Evolutionary conservation across 176 grass and related monocot species (phyloP), one percentile per base, ranked within the genome.

Genomic region (Triticum dicoccoides): DNA sequence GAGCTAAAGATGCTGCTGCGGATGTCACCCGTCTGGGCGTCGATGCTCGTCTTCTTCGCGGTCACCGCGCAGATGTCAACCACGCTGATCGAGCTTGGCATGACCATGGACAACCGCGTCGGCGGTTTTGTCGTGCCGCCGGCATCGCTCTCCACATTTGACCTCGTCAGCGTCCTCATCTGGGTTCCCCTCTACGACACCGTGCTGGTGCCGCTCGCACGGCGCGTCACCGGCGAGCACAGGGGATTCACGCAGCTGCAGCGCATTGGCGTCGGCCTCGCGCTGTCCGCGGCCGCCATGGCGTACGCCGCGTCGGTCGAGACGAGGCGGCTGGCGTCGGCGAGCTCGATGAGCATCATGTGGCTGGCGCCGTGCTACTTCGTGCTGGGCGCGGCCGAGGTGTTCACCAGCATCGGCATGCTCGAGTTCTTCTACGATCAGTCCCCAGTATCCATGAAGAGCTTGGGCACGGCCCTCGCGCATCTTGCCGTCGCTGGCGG

Each of bases 391-490:
- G 75, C 74, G 38, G 89, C 67, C 3, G 66, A 90, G 23, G 85
- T 87, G 15, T 90, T 90, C 72, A 45, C 84, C 0, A 41, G 11
- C 56, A 78, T 90, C 6, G 80, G 85, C 23, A 42, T 69, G 32
- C 52, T 87, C 7, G 89, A 90, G 56, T 90, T 90, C 69, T 90
- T 80, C 84, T 90, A 90, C 34, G 65, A 87, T 7, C 56, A 87
- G 73, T 79, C 89, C 34, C 84, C 89, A 0, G 75, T 21, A 2
- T 79, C 80, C 38, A 90, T 90, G 89, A 83, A 85, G 69, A 86
- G 89, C 85, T 30, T 90, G 0, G 69, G 89, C 23, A 65, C 8
- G 21, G 89, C 89, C 0, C 4, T 90, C 5, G 83, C 42, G 5
- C 63, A 70, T 8, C 74, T 87, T 23, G 33, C 82, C 5, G 8